Percentiles rank a stretch among this genome's conserved stretches.
phyloP scores from a whole-genome alignment of 331 rosid species.

The Rosa hybrid region DNA sequence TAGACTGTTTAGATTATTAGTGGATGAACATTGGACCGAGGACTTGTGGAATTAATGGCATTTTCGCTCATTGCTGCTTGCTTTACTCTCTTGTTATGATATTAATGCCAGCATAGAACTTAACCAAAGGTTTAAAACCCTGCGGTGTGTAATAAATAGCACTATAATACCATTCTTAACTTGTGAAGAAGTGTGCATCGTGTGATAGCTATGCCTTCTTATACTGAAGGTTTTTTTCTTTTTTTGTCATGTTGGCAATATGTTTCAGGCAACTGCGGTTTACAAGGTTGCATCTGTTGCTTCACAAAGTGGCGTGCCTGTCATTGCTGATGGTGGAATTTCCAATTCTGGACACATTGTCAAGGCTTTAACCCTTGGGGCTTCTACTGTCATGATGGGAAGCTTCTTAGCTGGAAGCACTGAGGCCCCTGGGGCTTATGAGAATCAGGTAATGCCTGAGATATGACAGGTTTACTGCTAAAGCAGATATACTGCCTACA shows the following conservation, averaged over 20 bases:
- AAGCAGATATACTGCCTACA: neutral
- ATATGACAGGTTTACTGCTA: neutral
- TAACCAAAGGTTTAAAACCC: too few relatives aligned
- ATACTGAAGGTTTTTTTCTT: neutral
- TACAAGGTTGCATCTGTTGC: conserved; percentile 90
- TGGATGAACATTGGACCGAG: neutral
- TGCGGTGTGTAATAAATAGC: neutral
- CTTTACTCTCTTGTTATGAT: neutral
- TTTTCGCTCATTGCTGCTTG: neutral
- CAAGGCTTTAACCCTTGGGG: conserved; percentile 87
- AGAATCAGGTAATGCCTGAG: conserved; percentile 54
- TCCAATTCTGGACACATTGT: conserved; percentile 95
- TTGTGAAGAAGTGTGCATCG: neutral
- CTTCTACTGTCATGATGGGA: conserved; percentile 99
- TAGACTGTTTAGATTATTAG: neutral
- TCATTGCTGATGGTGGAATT: conserved; percentile 98
- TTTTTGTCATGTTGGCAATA: neutral
- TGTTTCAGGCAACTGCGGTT: conserved; percentile 83
- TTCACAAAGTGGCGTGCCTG: conserved; percentile 73
- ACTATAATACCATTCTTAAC: too few relatives aligned
- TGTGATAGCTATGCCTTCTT: neutral
- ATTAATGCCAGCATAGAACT: too few relatives aligned
- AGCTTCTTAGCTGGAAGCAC: conserved; percentile 84
- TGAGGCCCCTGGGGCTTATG: conserved; percentile 91
- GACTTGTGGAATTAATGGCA: neutral